phyloP scores from a whole-genome alignment of 192 early-diverging fungal genomes.

The Chytriomyces sp. region DNA sequence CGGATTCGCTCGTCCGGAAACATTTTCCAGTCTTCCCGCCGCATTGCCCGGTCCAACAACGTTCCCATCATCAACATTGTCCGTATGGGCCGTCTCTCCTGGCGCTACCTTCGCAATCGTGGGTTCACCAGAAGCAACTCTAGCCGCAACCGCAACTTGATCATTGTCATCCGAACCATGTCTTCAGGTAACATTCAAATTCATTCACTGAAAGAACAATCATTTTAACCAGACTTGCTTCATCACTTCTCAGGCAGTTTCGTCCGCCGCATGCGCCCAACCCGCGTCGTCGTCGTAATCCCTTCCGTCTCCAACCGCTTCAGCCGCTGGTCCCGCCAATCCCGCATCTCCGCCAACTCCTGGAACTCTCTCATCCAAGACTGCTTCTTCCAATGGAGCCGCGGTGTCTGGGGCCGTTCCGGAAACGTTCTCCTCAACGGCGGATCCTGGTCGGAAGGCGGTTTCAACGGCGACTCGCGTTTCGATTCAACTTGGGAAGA shows the following conservation, averaged over 20 bases:
- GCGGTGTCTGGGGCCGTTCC: not conserved
- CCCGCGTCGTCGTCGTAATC: not conserved
- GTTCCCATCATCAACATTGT: not conserved
- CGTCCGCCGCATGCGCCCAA: not conserved
- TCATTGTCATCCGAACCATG: not conserved
- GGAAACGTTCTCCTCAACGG: not conserved
- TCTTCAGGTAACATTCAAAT: not conserved
- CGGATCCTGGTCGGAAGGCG: not conserved
- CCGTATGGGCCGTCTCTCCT: not conserved
- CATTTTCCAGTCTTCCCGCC: not conserved
- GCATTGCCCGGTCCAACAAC: not conserved
- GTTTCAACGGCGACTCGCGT: not conserved
- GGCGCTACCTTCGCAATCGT: not conserved
- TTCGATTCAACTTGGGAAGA: not conserved
- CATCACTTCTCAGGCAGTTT: not conserved
- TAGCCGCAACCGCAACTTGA: not conserved
- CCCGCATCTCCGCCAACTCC: not conserved
- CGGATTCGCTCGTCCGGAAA: not conserved
- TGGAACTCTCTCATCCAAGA: not conserved
- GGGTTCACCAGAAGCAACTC: not conserved
- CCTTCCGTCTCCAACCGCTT: not conserved
- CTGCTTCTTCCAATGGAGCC: not conserved
- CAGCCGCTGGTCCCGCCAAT: not conserved
- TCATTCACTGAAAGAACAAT: too few relatives aligned
- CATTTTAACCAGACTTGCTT: too few relatives aligned